Base-by-base conservation (phyloP, 139 green algal species). In the Picochlorum sp. region DNA sequence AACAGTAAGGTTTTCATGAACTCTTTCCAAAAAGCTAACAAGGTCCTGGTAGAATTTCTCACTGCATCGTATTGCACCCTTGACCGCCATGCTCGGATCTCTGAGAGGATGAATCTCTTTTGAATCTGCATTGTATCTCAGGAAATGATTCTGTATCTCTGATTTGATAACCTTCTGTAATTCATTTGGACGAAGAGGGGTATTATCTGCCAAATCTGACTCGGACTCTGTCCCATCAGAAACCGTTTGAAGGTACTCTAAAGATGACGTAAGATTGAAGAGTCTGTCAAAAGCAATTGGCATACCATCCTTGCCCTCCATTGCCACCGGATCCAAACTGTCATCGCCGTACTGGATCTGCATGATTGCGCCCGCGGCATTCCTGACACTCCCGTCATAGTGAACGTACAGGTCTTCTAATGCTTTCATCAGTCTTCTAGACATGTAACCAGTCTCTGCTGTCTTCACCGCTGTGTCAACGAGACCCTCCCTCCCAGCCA, bases 401-500 rank as follows among this genome's bases (percentile, higher is more conserved):
- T 92, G 82, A 11, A 79, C 79, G 68, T 87, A 94, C 45, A 98
- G 76, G 73, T 98, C 93, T 81, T 98, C 93, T 64, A 98, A 75
- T 2, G 90, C 83, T 81, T 98, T 98, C 90, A 98, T 97, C 18
- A 98, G 83, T 2, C 93, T 79, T 7, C 92, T 78, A 10, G 79
- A 92, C 93, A 98, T 98, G 89, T 98, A 98, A 4, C 93, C 90
- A 15, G 92, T 98, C 72, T 97, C 92, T 1, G 92, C 93, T 1
- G 93, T 98, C 81, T 99, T 99, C 66, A 98, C 93, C 14, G 93
- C 93, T 1, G 93, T 99, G 75, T 99, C 93, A 61, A 99, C 93
- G 57, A 99, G 79, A 1, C 93, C 89, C 76, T 96, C 89, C 0
- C 90, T 74, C 7, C 89, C 90, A 1, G 83, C 93, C 93, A 99